Evolutionary conservation across 139 green algal species (phyloP).

Genomic region (Closterium sp.): DNA sequence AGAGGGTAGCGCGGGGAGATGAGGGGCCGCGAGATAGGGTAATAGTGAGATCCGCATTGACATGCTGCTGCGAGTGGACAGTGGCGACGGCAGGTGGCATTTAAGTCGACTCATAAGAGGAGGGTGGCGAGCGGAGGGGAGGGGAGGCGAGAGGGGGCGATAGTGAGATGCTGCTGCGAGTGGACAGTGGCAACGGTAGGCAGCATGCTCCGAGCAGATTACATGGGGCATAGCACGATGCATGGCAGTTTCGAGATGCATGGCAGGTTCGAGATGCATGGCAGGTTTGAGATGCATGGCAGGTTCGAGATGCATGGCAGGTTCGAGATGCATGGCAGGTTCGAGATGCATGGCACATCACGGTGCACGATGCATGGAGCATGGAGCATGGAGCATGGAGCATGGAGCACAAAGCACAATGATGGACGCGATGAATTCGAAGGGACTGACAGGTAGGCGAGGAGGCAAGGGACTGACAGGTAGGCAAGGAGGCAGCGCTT

Average conservation of each 20-base stretch:
- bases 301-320: background rate
- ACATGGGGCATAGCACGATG: background rate
- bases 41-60: background rate
- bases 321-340: background rate
- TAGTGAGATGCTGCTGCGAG: background rate
- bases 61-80: background rate
- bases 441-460: too few relatives aligned
- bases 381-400: too few relatives aligned
- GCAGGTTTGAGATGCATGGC: too few relatives aligned
- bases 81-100: too few relatives aligned
- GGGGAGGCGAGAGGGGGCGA: background rate
- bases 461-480: slow-evolving; percentile 17
- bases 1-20: background rate
- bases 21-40: background rate
- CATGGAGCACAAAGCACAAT: too few relatives aligned
- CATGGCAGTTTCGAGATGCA: background rate
- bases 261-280: background rate
- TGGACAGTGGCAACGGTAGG: background rate
- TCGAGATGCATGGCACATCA: background rate
- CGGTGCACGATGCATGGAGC: too few relatives aligned
- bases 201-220: background rate
- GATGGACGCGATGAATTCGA: too few relatives aligned
- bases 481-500: slow-evolving; percentile 57
- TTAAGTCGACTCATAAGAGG: too few relatives aligned
- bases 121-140: background rate